Percentiles rank a stretch among this genome's conserved stretches.
These are phyloP conservation scores for Spathaspora passalidarum DNA, from an alignment of 805 yeast species.

Conservation along the genomic window DNA sequence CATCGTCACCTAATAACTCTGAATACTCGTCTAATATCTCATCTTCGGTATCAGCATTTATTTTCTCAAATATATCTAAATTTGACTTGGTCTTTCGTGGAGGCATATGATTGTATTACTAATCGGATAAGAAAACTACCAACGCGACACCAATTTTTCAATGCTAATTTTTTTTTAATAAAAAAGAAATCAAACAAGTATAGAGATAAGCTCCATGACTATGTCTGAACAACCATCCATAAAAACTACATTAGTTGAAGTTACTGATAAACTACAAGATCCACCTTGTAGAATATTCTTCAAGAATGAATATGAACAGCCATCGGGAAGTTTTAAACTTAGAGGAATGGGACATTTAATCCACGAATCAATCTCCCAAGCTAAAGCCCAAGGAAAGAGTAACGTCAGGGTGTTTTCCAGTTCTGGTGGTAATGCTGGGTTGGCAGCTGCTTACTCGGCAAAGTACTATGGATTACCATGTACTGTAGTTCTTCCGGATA, in stretches of 20 bases:
- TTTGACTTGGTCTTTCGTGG: background rate
- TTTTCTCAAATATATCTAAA: constrained; percentile 11
- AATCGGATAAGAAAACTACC: background rate
- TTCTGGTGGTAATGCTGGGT: constrained; percentile 36
- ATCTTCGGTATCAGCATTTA: constrained; percentile 24
- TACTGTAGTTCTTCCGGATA: constrained; percentile 28
- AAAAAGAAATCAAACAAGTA: background rate
- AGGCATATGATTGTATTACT: constrained; percentile 2
- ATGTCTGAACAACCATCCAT: constrained; percentile 19
- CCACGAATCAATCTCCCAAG: constrained; percentile 25
- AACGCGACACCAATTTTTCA: background rate
- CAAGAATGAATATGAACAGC: constrained; percentile 53
- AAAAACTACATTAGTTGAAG: constrained; percentile 34
- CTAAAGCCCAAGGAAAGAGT: constrained; percentile 14
- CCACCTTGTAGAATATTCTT: constrained; percentile 36
- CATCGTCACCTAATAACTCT: background rate
- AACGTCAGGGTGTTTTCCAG: constrained; percentile 23
- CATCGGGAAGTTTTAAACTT: constrained; percentile 56
- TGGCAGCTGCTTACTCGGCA: constrained; percentile 31
- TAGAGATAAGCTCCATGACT: background rate
- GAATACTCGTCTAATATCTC: constrained; percentile 35
- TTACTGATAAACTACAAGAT: constrained; percentile 22
- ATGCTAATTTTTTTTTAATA: background rate
- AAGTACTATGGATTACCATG: constrained; percentile 18
- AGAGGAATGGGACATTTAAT: constrained; percentile 54